Conservation (phyloP, 495 filamentous ascomycete genomes). For the Aspergillus sclerotioniger region DNA sequence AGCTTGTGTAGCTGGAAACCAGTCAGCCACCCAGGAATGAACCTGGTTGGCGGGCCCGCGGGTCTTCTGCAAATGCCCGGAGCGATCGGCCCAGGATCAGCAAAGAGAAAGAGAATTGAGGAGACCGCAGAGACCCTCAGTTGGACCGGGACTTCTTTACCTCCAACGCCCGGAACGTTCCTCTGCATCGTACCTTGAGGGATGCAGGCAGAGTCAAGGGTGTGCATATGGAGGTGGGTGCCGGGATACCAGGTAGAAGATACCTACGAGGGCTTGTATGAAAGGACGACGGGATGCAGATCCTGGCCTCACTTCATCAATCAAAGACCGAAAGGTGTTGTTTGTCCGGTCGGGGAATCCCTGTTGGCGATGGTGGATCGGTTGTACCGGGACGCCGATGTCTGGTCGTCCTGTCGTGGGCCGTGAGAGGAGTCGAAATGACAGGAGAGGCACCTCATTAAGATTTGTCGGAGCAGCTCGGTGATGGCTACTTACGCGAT, state of each 20-base stretch:
- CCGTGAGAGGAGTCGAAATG: background rate
- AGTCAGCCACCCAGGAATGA: slow-evolving; percentile 12
- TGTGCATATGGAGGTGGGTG: background rate
- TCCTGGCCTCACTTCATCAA: background rate
- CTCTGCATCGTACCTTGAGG: background rate
- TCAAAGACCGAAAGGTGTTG: background rate
- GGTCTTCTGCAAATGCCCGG: slow-evolving; percentile 22
- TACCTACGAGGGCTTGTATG: background rate
- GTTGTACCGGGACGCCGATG: slow-evolving; percentile 7
- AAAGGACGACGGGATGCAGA: background rate
- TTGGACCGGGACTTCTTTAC: background rate
- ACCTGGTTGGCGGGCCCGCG: slow-evolving; percentile 25
- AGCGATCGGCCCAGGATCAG: slow-evolving; percentile 20
- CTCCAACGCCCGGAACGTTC: slow-evolving; percentile 1
- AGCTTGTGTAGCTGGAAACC: background rate
- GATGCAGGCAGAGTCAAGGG: background rate
- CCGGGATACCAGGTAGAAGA: background rate
- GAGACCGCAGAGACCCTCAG: background rate
- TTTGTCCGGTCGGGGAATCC: slow-evolving; percentile 8
- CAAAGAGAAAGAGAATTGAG: slow-evolving; percentile 4
- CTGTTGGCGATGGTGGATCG: slow-evolving; percentile 11
- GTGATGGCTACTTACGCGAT: slow-evolving; percentile 8
- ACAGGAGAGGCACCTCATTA: background rate
- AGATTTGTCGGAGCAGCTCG: slow-evolving; percentile 13
- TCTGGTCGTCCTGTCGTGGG: slow-evolving; percentile 2